Evolutionary conservation across 2,329 filamentous ascomycete species (phyloP), one percentile per base, ranked within the genome.

Genomic region (Setomelanomma holmii): DNA sequence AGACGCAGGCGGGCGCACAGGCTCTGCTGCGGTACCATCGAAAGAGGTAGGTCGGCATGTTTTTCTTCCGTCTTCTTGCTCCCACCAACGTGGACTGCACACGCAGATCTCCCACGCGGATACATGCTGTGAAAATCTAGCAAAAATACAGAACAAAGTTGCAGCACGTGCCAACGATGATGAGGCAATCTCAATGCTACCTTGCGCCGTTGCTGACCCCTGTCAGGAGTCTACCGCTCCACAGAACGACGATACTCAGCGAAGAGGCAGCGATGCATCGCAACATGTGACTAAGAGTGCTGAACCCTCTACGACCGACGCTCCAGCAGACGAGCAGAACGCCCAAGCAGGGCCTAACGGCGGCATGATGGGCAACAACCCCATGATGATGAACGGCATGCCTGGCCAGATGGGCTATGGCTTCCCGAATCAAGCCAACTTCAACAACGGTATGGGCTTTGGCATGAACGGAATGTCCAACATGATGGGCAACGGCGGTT

Each of bases 401-500:
- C 53, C 64, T 22, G 59, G 60, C 34, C 70, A 71, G 42, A 74
- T 50, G 76, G 66, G 66, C 16, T 72, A 77, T 58, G 79, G 77
- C 16, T 79, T 81, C 65, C 63, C 72, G 12, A 75, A 60, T 35
- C 66, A 72, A 47, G 66, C 80, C 53, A 77, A 76, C 56, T 86
- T 87, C 42, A 64, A 82, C 21, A 66, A 81, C 19, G 81, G 80
- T 59, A 85, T 87, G 82, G 83, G 82, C 67, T 89, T 80, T 67
- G 81, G 82, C 52, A 69, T 71, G 63, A 63, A 64, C 40, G 62
- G 61, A 42, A 73, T 74, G 68, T 46, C 64, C 6, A 81, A 79
- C 64, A 77, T 74, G 55, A 80, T 81, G 76, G 66, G 66, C 40
- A 72, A 75, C 69, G 76, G 74, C 85, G 86, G 86, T 85, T 90